phyloP scores from a whole-genome alignment of 495 filamentous ascomycete genomes.

The Rhizodiscina lignyota region DNA sequence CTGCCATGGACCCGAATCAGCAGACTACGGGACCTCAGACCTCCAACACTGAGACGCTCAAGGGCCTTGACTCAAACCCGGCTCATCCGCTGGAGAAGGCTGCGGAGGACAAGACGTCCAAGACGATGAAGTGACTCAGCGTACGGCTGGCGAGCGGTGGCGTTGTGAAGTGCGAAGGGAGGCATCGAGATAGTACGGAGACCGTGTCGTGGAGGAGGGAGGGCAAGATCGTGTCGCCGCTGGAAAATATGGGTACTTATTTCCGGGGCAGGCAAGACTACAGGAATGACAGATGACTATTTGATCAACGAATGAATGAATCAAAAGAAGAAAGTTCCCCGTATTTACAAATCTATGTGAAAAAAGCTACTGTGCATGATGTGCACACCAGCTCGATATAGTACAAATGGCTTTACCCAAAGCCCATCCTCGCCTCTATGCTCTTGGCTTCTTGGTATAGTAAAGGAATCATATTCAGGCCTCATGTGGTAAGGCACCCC shows the following conservation, averaged over 20 bases:
- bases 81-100: slow-evolving; percentile 48
- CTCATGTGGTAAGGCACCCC: no score
- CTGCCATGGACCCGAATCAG: slow-evolving; percentile 31
- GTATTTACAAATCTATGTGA: no score
- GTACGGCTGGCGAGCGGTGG: background rate
- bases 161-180: background rate
- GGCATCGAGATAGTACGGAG: background rate
- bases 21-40: slow-evolving; percentile 25
- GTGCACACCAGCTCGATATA: no score
- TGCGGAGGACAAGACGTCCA: slow-evolving; percentile 41
- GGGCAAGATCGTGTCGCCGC: no score
- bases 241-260: no score
- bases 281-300: background rate
- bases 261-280: background rate
- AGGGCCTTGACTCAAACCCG: slow-evolving; percentile 39
- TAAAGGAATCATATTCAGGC: no score
- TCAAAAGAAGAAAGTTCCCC: no score
- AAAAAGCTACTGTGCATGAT: no score
- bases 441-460: no score
- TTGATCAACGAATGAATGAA: background rate
- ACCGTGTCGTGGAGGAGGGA: background rate
- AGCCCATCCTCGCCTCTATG: no score
- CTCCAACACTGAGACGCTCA: slow-evolving; percentile 24
- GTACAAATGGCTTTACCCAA: no score
- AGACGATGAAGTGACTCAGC: slow-evolving; percentile 7